Evolutionary conservation across 2,329 filamentous ascomycete genomes (phyloP).

Genomic region (Westerdykella ornata): DNA sequence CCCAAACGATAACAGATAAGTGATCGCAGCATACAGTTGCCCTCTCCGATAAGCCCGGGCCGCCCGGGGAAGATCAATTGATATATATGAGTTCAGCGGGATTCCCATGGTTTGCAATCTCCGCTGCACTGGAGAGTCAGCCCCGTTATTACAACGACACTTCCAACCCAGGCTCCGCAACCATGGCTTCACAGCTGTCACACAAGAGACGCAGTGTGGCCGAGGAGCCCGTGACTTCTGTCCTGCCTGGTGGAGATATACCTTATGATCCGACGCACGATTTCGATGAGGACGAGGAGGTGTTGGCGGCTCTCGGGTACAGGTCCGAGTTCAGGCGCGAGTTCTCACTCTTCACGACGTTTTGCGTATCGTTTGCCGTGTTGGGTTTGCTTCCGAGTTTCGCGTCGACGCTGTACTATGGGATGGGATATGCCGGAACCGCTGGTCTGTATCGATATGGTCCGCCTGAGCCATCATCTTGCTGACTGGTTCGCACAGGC

Average conservation of each 20-base stretch:
- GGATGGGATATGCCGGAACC: conserved; percentile 48
- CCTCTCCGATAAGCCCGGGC: too few species aligned
- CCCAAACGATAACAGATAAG: too few species aligned
- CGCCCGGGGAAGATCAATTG: too few species aligned
- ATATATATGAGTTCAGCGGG: conserved; percentile 5
- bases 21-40: too few species aligned
- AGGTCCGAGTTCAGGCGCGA: conserved; percentile 62
- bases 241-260: conserved; percentile 46
- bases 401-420: conserved; percentile 65
- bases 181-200: conserved; percentile 3
- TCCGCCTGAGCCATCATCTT: neutral
- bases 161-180: conserved; percentile 2
- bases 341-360: conserved; percentile 67
- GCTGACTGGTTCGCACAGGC: conserved; percentile 34
- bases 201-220: conserved; percentile 30
- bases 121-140: conserved; percentile 5
- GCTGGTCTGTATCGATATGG: conserved; percentile 28
- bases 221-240: conserved; percentile 49
- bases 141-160: conserved; percentile 7
- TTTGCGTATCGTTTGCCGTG: conserved; percentile 68
- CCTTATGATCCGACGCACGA: conserved; percentile 42
- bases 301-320: conserved; percentile 56
- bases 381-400: conserved; percentile 65
- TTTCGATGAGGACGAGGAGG: conserved; percentile 53
- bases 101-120: conserved; percentile 7